Evolutionary conservation across 371 early-diverging fungal species (phyloP).

Genomic region (Choanephora cucurbitarum): DNA sequence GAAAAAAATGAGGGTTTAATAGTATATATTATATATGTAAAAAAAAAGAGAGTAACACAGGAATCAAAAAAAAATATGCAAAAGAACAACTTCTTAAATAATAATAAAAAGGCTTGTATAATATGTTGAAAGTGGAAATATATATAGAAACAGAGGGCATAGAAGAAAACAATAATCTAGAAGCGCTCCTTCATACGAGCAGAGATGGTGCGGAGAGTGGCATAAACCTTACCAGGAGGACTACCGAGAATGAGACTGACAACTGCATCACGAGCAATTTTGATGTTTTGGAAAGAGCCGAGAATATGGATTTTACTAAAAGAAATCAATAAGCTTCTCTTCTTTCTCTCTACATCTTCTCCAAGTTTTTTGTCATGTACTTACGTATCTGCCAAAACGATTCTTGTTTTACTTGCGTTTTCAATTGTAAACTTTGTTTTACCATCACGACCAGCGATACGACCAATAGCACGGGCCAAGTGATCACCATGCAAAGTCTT

Average conservation of each 20-base stretch:
- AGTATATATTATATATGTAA: too few relatives aligned
- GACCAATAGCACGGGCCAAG: slow-evolving; percentile 97
- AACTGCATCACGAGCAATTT: slow-evolving; percentile 96
- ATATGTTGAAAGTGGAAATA: too few relatives aligned
- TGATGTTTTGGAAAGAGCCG: slow-evolving; percentile 96
- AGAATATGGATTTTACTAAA: slow-evolving; percentile 91
- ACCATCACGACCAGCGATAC: slow-evolving; percentile 99
- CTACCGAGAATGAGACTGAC: slow-evolving; percentile 95
- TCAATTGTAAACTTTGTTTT: slow-evolving; percentile 96
- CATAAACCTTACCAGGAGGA: slow-evolving; percentile 98
- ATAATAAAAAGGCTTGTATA: too few relatives aligned
- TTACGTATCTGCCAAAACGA: slow-evolving; percentile 96
- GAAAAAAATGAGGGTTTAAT: too few relatives aligned
- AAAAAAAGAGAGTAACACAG: background rate
- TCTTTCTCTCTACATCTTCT: background rate
- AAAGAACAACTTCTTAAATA: too few relatives aligned
- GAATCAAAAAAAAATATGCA: too few relatives aligned
- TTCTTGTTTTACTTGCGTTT: slow-evolving; percentile 93
- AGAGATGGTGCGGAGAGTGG: slow-evolving; percentile 84
- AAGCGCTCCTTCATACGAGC: slow-evolving; percentile 95
- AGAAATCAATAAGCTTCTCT: background rate
- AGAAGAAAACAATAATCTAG: slow-evolving; percentile 35
- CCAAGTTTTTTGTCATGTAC: slow-evolving; percentile 21
- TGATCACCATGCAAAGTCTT: slow-evolving; percentile 97
- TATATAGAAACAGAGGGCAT: slow-evolving; percentile 1